phyloP scores from a whole-genome alignment of 805 yeast species.

The Candida incommunis region DNA sequence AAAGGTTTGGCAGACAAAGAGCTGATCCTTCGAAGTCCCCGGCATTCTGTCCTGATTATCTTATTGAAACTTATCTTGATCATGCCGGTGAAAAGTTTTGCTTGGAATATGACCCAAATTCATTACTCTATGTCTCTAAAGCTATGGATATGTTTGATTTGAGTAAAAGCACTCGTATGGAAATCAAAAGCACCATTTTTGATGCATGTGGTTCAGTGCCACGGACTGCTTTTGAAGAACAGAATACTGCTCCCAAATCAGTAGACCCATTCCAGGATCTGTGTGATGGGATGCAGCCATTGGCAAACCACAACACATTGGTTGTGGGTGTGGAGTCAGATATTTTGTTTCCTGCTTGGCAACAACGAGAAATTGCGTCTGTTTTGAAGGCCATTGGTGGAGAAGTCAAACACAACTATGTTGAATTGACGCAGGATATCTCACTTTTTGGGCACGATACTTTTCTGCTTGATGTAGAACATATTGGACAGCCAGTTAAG shows the following conservation, averaged over 20 bases:
- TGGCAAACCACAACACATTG: conserved; percentile 51
- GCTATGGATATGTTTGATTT: conserved; percentile 92
- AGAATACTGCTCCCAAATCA: conserved; percentile 28
- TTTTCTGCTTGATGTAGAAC: conserved; percentile 61
- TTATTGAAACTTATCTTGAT: conserved; percentile 84
- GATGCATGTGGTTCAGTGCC: conserved; percentile 29
- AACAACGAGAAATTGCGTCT: conserved; percentile 67
- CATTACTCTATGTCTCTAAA: conserved; percentile 73
- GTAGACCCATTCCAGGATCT: conserved; percentile 37
- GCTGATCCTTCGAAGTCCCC: conserved; percentile 69
- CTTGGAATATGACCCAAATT: conserved; percentile 80
- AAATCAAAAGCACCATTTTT: background rate
- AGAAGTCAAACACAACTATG: conserved; percentile 35
- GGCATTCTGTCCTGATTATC: conserved; percentile 83
- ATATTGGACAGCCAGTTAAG: conserved; percentile 67
- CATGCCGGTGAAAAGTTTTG: conserved; percentile 94
- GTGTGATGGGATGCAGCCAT: conserved; percentile 44
- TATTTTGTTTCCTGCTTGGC: conserved; percentile 88
- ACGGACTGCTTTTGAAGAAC: conserved; percentile 37
- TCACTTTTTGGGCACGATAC: conserved; percentile 89
- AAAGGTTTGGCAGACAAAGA: conserved; percentile 76
- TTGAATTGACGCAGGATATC: conserved; percentile 62
- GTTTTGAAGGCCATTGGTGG: conserved; percentile 27
- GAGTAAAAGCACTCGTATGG: conserved; percentile 24
- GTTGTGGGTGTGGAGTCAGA: conserved; percentile 91